Evolutionary conservation across 2,329 filamentous ascomycete species (phyloP).

Genomic region (Orbilia quercus): DNA sequence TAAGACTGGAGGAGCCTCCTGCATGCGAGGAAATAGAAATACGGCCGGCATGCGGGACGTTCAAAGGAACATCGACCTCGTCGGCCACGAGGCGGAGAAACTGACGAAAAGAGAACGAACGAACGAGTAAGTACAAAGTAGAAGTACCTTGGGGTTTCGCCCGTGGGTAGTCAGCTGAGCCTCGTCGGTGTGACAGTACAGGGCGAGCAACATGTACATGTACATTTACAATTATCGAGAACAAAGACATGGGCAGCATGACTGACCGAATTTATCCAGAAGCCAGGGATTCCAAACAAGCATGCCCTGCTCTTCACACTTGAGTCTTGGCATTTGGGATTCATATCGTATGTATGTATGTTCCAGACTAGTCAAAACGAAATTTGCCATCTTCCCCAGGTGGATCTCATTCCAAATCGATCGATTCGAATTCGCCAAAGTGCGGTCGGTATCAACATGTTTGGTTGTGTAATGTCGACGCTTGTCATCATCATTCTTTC

Average conservation of each 20-base stretch:
- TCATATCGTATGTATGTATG: not conserved
- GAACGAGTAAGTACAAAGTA: not conserved
- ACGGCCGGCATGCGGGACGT: not conserved
- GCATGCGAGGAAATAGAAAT: not conserved
- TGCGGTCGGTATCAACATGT: too few species aligned
- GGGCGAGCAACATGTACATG: not conserved
- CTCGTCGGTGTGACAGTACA: not conserved
- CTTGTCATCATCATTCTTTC: too few species aligned
- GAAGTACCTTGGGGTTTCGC: not conserved
- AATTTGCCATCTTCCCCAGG: not conserved
- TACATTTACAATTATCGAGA: too few species aligned
- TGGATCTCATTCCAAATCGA: not conserved
- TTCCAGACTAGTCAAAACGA: not conserved
- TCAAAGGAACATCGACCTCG: slow-evolving; percentile 2
- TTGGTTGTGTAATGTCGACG: too few species aligned
- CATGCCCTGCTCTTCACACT: slow-evolving; percentile 12
- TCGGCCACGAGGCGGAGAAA: slow-evolving; percentile 25
- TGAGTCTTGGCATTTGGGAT: slow-evolving; percentile 2
- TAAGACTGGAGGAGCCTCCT: slow-evolving; percentile 14
- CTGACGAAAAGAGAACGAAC: not conserved
- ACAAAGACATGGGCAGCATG: too few species aligned
- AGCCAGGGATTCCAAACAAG: slow-evolving; percentile 42
- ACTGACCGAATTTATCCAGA: slow-evolving; percentile 43
- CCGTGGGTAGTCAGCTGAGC: not conserved
- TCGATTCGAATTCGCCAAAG: too few species aligned